Base-by-base conservation (phyloP, 1,284 basidiomycete species). In the Apiotrichum gamsii region DNA sequence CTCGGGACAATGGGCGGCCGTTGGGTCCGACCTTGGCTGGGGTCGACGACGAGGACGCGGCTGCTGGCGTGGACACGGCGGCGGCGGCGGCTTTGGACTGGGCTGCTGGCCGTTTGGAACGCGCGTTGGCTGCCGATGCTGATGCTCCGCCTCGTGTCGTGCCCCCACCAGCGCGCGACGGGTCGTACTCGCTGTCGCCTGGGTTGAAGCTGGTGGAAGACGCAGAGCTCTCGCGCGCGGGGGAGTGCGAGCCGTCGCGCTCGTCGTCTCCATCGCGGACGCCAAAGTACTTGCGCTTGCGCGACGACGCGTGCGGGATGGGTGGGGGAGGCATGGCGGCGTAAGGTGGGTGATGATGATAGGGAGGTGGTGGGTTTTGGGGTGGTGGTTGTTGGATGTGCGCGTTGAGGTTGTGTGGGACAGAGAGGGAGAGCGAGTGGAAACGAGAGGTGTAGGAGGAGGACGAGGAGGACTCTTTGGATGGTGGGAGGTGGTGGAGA, bases 1-100 rank as follows among this genome's bases (percentile, higher is more conserved):
- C 71, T 33, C 69, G 53, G 10, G 65, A 66, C 56, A 65, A 51
- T 3, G 49, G 47, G 5, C 54, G 43, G 2, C 62, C 59, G 9
- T 52, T 48, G 9, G 49, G 49, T 2, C 46, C 49, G 11, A 40
- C 20, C 32, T 52, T 47, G 21, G 34, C n/a, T n/a, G n/a, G n/a
- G 3, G 16, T 19, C 13, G 42, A 16, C 20, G 16, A 5, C 6
- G 6, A 13, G 24, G 24, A 24, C 11, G 14, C 19, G 16, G n/a
- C 18, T 5, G 14, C 18, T 28, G 38, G 6, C 6, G 38, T 15
- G 5, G 36, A 16, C 6, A 18, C 25, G 3, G 32, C 3, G n/a
- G 40, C 10, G 18, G 35, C 11, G n/a, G 39, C 4, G 5, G 43
- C 28, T 4, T 13, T 10, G 8, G n/a, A n/a, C n/a, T n/a, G n/a